Conservation (phyloP, 116 monocot species). For the Trichopus zeylanicus region DNA sequence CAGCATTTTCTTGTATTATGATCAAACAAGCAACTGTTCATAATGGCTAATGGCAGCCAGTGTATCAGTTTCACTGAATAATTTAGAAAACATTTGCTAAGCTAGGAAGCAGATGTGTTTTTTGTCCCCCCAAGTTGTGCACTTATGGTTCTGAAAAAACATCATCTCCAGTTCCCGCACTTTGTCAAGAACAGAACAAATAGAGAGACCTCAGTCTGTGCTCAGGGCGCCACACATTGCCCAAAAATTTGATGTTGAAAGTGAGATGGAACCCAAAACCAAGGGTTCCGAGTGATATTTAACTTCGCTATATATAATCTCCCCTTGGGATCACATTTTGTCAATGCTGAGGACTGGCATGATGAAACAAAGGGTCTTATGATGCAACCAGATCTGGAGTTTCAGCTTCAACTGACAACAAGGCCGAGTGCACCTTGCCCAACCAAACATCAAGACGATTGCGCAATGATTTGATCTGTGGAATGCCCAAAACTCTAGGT, state of each 20-base stretch:
- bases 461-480: constrained; percentile 63
- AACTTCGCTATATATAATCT: not conserved
- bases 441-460: constrained; percentile 71
- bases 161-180: not conserved
- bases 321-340: no score
- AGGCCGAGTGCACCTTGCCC: constrained; percentile 68
- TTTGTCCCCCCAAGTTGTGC: not conserved
- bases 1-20: not conserved
- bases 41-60: not conserved
- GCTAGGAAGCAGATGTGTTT: no score
- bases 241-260: not conserved
- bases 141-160: not conserved
- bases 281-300: not conserved
- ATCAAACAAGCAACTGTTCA: not conserved
- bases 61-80: not conserved
- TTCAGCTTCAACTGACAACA: constrained; percentile 76
- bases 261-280: not conserved
- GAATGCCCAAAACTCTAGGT: constrained; percentile 71
- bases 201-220: not conserved
- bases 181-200: not conserved
- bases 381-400: constrained; percentile 70
- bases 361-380: constrained; percentile 3
- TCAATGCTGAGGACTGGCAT: not conserved
- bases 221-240: not conserved
- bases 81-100: not conserved